Base-by-base conservation (phyloP, 192 early-diverging fungal species). In the Backusella tarrabulga region DNA sequence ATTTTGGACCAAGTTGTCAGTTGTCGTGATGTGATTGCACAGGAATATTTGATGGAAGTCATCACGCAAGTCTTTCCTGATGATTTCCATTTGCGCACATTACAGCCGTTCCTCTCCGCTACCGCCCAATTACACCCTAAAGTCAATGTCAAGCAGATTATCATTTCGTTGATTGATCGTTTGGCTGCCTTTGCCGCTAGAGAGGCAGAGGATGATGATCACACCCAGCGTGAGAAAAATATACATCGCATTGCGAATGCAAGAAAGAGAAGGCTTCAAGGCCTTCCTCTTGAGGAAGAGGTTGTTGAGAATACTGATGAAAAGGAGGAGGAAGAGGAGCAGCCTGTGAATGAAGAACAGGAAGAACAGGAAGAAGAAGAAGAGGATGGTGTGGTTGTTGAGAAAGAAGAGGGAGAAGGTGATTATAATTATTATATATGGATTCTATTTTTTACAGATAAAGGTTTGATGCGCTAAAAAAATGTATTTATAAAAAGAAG, bases 41-140 rank as follows among this genome's bases (percentile, higher is more conserved):
- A 99, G 78, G 98, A 99, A 80, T 99, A 99, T 80, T 88, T 99
- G 46, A 98, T 99, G 97, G 98, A 99, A 82, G 97, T 96, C 26
- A 97, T 99, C 68, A 96, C 98, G 77, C 98, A 99, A 85, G 95
- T 95, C 12, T 99, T 99, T 77, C 95, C 91, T 38, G 98, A 99
- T 76, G 97, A 98, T 72, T 99, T 97, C 83, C 98, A 99, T 75
- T 81, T 99, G 34, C 89, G 93, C 34, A 96, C 96, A 3, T 86
- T 99, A 44, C 94, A 94, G 19, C 88, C 91, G 44, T 93, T 98
- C 76, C 87, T 99, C 67, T 92, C 94, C 2, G 96, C 96, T 14
- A 96, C 95, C 6, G 96, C 95, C 7, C 93, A 94, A 79, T 85
- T 99, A 35, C 91, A 97, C 34, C 94, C 93, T 8, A 92, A 93